Conservation (phyloP, 768 basidiomycete genomes). For the Gloeopeniophorella convolvens region DNA sequence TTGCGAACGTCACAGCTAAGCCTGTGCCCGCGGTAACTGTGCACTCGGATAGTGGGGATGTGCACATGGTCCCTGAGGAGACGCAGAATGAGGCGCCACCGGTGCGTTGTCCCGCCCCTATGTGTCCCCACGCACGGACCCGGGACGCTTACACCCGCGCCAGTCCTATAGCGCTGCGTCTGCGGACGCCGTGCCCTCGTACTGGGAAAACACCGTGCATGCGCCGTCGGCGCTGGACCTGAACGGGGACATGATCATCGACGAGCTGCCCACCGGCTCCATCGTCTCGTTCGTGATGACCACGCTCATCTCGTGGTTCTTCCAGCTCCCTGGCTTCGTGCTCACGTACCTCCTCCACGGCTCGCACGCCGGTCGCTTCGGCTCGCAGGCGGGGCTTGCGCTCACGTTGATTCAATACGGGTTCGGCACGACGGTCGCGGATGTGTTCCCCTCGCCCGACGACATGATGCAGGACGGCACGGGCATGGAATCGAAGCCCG, state of each 20-base stretch:
- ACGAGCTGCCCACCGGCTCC: slow-evolving; percentile 84
- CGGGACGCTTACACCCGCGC: not conserved
- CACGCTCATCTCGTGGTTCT: slow-evolving; percentile 84
- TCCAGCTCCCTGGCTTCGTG: slow-evolving; percentile 92
- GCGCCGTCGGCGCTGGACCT: slow-evolving; percentile 53
- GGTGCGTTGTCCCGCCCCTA: slow-evolving; percentile 41
- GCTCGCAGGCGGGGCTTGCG: slow-evolving; percentile 92
- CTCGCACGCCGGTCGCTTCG: slow-evolving; percentile 89
- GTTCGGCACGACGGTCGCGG: slow-evolving; percentile 51
- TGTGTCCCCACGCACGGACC: not conserved
- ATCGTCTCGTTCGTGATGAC: slow-evolving; percentile 68
- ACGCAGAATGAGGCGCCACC: slow-evolving; percentile 80
- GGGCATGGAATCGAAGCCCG: not conserved
- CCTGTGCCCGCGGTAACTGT: slow-evolving; percentile 46
- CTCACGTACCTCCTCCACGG: slow-evolving; percentile 91
- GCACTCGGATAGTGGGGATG: slow-evolving; percentile 46
- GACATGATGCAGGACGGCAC: not conserved
- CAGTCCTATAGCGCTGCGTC: slow-evolving; percentile 86
- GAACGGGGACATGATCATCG: slow-evolving; percentile 73
- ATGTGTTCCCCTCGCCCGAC: slow-evolving; percentile 19
- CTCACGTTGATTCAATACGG: slow-evolving; percentile 93
- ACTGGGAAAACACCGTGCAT: slow-evolving; percentile 95
- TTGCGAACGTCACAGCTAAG: slow-evolving; percentile 90
- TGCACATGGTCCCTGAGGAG: slow-evolving; percentile 71
- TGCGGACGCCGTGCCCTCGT: slow-evolving; percentile 85